Evolutionary conservation across 225 moss, liverwort and hornwort genomes (phyloP), one percentile per base, ranked within the genome.

Genomic region (Pleurozium schreberi): DNA sequence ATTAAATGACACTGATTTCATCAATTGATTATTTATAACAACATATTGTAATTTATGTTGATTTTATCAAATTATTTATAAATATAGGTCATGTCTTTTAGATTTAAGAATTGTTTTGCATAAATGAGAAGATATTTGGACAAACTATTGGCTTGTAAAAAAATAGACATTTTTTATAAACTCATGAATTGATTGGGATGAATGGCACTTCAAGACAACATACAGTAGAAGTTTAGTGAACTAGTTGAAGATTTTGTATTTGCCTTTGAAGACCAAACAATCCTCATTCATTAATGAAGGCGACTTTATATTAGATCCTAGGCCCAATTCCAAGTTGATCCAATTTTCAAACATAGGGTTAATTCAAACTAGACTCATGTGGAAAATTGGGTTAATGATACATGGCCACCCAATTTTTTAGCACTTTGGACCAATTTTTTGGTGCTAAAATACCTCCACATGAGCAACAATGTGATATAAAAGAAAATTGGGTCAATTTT

Each of bases 401-500:
- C 1, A 18, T 30, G 4, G 2, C 2, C 33, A 49, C 3, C 19
- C 0, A 31, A 49, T n/a, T 12, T 50, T 75, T 33, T 18, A 33
- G 8, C 0, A 0, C 2, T 75, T 18, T 4, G 11, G 6, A 1
- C 3, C 2, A 33, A 49, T 49, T 19, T 60, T 49, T 18, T 9
- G 4, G 3, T 3, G 0, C 7, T 2, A 45, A 45, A 73, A 45
- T 0, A 75, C 0, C 0, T 0, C 8, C 20, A 8, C 12, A 12
- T 19, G 18, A 74, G 3, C 0, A 6, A 73, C 6, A 74, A 74
- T 75, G 20, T 5, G 12, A 10, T 33, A 1, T 45, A 4, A 33
- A 19, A 75, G 5, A 75, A 33, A 75, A 12, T 33, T 49, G 12
- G 5, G 0, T 2, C 0, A 0, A 0, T 1, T 49, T 31, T 74